These are phyloP conservation scores for Xerocomus minutiporus DNA, from an alignment of 1,284 basidiomycete species.

Conservation along the genomic window DNA sequence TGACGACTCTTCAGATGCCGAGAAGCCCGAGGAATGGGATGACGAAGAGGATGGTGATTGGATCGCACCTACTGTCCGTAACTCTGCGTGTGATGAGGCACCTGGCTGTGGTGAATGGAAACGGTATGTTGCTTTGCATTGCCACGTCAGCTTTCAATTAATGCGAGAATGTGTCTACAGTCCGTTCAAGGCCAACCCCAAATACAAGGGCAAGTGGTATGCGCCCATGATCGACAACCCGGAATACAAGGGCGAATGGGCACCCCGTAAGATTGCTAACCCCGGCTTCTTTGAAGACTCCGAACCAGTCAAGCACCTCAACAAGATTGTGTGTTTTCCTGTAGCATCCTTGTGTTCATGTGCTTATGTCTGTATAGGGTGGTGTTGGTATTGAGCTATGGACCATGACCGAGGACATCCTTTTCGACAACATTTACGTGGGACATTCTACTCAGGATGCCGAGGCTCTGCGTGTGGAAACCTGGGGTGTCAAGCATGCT, in stretches of 20 bases:
- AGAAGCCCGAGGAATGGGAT: slow-evolving; percentile 99
- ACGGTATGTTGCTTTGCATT: slow-evolving; percentile 40
- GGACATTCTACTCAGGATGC: slow-evolving; percentile 85
- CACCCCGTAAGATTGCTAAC: slow-evolving; percentile 89
- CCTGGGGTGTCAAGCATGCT: slow-evolving; percentile 79
- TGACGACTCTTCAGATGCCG: slow-evolving; percentile 53
- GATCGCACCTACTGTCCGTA: slow-evolving; percentile 84
- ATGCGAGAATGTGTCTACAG: slow-evolving; percentile 32
- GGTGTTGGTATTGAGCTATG: slow-evolving; percentile 96
- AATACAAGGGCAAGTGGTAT: slow-evolving; percentile 95
- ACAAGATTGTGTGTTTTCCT: slow-evolving; percentile 63
- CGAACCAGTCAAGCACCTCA: slow-evolving; percentile 77
- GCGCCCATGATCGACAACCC: slow-evolving; percentile 95
- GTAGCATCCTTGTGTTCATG: background rate
- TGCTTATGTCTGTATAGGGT: slow-evolving; percentile 44
- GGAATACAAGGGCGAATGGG: slow-evolving; percentile 95
- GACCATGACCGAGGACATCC: slow-evolving; percentile 98
- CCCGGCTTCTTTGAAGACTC: slow-evolving; percentile 89
- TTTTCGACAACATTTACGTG: slow-evolving; percentile 93
- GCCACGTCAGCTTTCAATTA: slow-evolving; percentile 2
- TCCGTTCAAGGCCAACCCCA: slow-evolving; percentile 86
- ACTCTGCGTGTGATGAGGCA: slow-evolving; percentile 86
- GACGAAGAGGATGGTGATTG: slow-evolving; percentile 99
- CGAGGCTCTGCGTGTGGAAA: slow-evolving; percentile 74
- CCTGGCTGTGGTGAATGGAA: slow-evolving; percentile 95